phyloP scores from a whole-genome alignment of 176 grass and related monocot genomes.

The Secale cereale region DNA sequence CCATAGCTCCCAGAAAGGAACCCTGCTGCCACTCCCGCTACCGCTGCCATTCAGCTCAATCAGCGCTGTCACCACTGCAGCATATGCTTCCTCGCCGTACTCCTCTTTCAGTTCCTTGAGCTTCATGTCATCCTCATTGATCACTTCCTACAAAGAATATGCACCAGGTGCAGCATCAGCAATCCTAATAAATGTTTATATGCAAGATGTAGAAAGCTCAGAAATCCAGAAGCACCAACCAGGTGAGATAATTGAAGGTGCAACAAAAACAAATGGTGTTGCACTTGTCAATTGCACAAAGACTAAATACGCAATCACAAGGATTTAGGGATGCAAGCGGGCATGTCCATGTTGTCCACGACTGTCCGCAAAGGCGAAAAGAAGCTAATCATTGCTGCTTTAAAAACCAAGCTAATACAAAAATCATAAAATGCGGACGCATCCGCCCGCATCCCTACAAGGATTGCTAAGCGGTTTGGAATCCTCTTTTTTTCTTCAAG shows the following conservation, averaged over 20 bases:
- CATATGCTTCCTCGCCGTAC: slow-evolving; percentile 38
- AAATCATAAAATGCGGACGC: too few relatives aligned
- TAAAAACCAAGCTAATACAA: too few relatives aligned
- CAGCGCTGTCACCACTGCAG: slow-evolving; percentile 46
- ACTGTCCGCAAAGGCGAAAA: too few relatives aligned
- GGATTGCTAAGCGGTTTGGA: neutral
- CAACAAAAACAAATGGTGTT: neutral
- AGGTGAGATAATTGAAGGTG: neutral
- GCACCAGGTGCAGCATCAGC: neutral
- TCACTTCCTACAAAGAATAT: slow-evolving; percentile 39
- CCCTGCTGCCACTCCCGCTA: slow-evolving; percentile 1
- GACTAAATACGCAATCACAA: neutral
- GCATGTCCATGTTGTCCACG: too few relatives aligned
- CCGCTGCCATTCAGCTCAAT: slow-evolving; percentile 42
- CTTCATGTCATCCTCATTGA: slow-evolving; percentile 55
- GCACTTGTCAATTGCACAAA: neutral
- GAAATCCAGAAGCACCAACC: neutral
- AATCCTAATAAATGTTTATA: neutral
- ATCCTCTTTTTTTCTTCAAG: too few relatives aligned
- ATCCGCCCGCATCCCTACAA: too few relatives aligned
- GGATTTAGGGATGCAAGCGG: neutral
- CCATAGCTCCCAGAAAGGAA: slow-evolving; percentile 52
- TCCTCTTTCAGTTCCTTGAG: slow-evolving; percentile 48
- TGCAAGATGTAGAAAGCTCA: neutral
- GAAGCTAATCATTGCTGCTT: too few relatives aligned